Evolutionary conservation across 768 basidiomycete genomes (phyloP), one percentile per base, ranked within the genome.

Genomic region (Phylloporus arenicola): DNA sequence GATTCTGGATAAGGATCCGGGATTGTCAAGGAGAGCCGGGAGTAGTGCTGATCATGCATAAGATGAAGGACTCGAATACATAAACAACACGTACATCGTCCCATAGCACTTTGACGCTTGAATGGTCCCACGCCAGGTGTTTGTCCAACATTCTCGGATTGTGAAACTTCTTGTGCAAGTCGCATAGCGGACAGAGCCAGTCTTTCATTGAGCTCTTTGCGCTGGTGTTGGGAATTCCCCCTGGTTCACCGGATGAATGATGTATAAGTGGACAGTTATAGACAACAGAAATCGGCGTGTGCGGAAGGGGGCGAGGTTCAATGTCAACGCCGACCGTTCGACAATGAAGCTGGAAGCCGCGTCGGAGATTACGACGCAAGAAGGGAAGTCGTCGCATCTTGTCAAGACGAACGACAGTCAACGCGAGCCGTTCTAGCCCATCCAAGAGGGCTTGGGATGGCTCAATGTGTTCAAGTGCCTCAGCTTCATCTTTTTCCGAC

Each of bases 171-270:
- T 65, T 68, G 43, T 79, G 70, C 10, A 79, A 47, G 31, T 70
- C 68, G 56, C 83, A 84, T n/a, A 83, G 55, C 0, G 83, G 81
- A 55, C 83, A 84, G 35, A 63, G 35, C 72, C 76, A 80, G 2
- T 64, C 55, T 17, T 52, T 53, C 61, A 74, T 65, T 10, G 49
- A 57, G 13, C 67, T 64, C 33, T 53, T 60, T 25, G 56, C 50
- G 9, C 22, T 49, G 12, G 57, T 50, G 29, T 45, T 19, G 14
- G 16, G 53, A 47, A 35, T 52, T 51, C 20, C 57, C 56, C 3
- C 54, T 40, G 47, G 49, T 42, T 16, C 52, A 53, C 22, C 50
- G 38, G 48, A 31, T 38, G 31, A n/a, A 42, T 37, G 45, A 17
- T 52, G 17, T 41, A 37, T 20, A 45, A 61, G 24, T 33, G 43